A percentile compares a stretch with the other conserved stretches of the same genome.
These are phyloP conservation scores for Phlebiopsis flavidoalba DNA, from an alignment of 768 basidiomycete species.

Conservation along the genomic window DNA sequence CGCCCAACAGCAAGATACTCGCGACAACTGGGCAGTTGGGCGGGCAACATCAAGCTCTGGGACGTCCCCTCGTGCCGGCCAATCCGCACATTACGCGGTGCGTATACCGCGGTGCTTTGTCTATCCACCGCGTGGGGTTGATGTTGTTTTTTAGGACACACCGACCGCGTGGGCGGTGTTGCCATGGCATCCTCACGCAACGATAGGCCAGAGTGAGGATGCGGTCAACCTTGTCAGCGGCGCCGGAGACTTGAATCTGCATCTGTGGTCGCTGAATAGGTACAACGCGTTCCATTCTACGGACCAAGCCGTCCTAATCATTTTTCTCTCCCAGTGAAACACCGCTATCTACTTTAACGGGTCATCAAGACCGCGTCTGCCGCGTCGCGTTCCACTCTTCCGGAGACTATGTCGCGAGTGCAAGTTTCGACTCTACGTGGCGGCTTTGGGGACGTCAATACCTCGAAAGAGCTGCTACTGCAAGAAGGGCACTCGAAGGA, in stretches of 20 bases:
- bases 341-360: constrained; percentile 80
- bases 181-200: constrained; percentile 98
- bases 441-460: constrained; percentile 90
- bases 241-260: constrained; percentile 80
- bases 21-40: constrained; percentile 97
- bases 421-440: constrained; percentile 98
- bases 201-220: constrained; percentile 57
- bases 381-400: constrained; percentile 96
- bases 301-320: background rate
- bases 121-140: constrained; percentile 7
- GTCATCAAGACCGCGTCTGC: constrained; percentile 88
- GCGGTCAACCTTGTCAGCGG: constrained; percentile 85
- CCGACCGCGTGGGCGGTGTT: constrained; percentile 89
- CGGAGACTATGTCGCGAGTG: constrained; percentile 88
- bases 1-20: constrained; percentile 83
- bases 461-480: constrained; percentile 72
- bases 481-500: constrained; percentile 98
- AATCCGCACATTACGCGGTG: constrained; percentile 70
- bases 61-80: constrained; percentile 88
- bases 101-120: background rate
- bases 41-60: constrained; percentile 93
- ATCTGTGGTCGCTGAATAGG: constrained; percentile 89
- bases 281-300: constrained; percentile 25
- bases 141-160: constrained; percentile 53
- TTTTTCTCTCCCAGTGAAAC: constrained; percentile 57